Conservation (phyloP, 768 basidiomycete species). For the Leccinum pellstonianum region DNA sequence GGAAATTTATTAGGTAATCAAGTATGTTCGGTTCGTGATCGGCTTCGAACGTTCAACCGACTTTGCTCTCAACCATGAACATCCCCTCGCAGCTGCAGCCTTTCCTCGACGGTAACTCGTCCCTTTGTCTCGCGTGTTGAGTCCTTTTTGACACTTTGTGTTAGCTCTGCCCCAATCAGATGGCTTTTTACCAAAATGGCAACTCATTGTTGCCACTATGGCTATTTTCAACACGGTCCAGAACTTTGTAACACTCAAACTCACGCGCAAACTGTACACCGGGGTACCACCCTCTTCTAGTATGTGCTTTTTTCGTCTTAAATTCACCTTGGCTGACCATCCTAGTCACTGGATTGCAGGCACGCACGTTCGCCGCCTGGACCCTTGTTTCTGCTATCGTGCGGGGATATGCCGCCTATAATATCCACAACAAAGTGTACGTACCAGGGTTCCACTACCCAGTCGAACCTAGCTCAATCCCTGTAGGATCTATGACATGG, state of each 20-base stretch:
- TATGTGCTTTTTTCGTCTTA: conserved; percentile 16
- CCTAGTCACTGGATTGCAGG: conserved; percentile 82
- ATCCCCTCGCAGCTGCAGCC: conserved; percentile 8
- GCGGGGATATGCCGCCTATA: conserved; percentile 84
- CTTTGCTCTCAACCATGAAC: background rate
- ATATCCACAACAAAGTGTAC: conserved; percentile 80
- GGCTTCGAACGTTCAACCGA: conserved; percentile 4
- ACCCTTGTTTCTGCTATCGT: conserved; percentile 83
- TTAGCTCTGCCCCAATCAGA: conserved; percentile 61
- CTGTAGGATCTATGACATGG: conserved; percentile 85
- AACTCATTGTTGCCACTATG: conserved; percentile 72
- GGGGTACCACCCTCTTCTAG: conserved; percentile 40
- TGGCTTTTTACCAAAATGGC: conserved; percentile 86
- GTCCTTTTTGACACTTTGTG: background rate
- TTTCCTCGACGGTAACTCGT: conserved; percentile 25
- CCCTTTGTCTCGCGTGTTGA: background rate
- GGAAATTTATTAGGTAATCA: conserved; percentile 30
- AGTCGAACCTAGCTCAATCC: conserved; percentile 10
- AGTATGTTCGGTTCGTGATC: conserved; percentile 18
- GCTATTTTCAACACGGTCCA: conserved; percentile 87
- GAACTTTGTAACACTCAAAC: conserved; percentile 72
- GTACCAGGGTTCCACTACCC: conserved; percentile 24
- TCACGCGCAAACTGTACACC: conserved; percentile 78
- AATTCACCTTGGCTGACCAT: background rate
- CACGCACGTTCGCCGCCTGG: conserved; percentile 90